These are phyloP conservation scores for Candida manassasensis DNA, from an alignment of 805 yeast genomes.

Conservation along the genomic window DNA sequence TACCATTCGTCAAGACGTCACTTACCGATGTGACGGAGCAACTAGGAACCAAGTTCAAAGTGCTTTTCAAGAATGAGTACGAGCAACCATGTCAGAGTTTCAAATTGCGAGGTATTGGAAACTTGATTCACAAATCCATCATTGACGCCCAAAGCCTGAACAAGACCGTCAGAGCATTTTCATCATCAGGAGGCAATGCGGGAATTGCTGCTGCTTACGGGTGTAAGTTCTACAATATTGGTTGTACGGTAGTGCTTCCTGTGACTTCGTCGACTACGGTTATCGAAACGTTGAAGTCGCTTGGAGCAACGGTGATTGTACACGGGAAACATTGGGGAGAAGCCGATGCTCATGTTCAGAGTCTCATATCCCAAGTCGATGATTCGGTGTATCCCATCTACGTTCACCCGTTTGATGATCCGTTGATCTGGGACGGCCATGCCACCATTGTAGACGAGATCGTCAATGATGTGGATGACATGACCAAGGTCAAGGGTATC, in stretches of 20 bases:
- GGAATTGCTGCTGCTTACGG: constrained; percentile 32
- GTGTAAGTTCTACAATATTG: constrained; percentile 14
- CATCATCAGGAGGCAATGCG: constrained; percentile 34
- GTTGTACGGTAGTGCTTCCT: constrained; percentile 31
- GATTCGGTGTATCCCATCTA: constrained; percentile 17
- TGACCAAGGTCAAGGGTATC: constrained; percentile 20
- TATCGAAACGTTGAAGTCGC: constrained; percentile 13
- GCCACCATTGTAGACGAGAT: constrained; percentile 21
- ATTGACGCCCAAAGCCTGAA: constrained; percentile 17
- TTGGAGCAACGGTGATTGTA: constrained; percentile 21
- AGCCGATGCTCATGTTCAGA: constrained; percentile 22
- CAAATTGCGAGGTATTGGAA: constrained; percentile 53
- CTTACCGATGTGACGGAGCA: constrained; percentile 26
- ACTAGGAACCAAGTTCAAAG: constrained; percentile 27
- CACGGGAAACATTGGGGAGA: constrained; percentile 30
- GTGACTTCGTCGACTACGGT: constrained; percentile 16
- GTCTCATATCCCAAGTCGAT: constrained; percentile 12
- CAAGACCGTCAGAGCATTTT: constrained; percentile 17
- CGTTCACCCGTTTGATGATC: constrained; percentile 31
- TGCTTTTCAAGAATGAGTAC: constrained; percentile 46
- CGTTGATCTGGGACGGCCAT: constrained; percentile 29
- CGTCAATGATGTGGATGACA: constrained; percentile 13
- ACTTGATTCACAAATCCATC: constrained; percentile 35
- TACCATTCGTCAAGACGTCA: constrained; percentile 31
- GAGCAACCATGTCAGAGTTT: constrained; percentile 57